Conservation (phyloP, 1,139 yeast species). For the Entelexis sorbosivorans region DNA sequence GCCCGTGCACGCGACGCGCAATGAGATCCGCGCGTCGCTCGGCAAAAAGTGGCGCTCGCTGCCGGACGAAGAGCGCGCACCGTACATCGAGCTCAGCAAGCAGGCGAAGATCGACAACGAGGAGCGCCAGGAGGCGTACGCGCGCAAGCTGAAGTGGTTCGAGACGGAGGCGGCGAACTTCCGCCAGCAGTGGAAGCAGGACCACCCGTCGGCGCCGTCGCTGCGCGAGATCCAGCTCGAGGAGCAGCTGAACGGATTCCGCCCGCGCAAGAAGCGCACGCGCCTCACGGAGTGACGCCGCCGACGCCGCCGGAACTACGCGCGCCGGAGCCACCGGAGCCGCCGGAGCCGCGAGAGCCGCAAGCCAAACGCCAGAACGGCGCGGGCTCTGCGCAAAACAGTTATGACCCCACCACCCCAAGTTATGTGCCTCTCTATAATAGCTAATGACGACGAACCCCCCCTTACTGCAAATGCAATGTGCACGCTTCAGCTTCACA, state of each 20-base stretch:
- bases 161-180: conserved; percentile 35
- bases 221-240: conserved; percentile 28
- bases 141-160: conserved; percentile 29
- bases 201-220: conserved; percentile 30
- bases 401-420: too few relatives aligned
- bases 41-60: conserved; percentile 37
- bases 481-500: too few relatives aligned
- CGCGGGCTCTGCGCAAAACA: too few relatives aligned
- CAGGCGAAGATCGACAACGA: conserved; percentile 31
- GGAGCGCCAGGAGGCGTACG: conserved; percentile 30
- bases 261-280: conserved; percentile 17
- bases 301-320: too few relatives aligned
- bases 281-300: conserved; percentile 15
- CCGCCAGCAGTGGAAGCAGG: conserved; percentile 33
- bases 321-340: too few relatives aligned
- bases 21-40: conserved; percentile 35
- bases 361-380: too few relatives aligned
- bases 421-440: too few relatives aligned
- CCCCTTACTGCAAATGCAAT: too few relatives aligned
- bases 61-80: conserved; percentile 32
- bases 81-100: conserved; percentile 31
- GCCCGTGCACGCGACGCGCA: conserved; percentile 30
- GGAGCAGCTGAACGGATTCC: conserved; percentile 11
- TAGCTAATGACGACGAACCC: too few relatives aligned
- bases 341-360: too few relatives aligned